A percentile compares a stretch with the other conserved stretches of the same genome.
These are phyloP conservation scores for Wickerhamiella vanderwaltii DNA, from an alignment of 805 yeast species.

Conservation along the genomic window DNA sequence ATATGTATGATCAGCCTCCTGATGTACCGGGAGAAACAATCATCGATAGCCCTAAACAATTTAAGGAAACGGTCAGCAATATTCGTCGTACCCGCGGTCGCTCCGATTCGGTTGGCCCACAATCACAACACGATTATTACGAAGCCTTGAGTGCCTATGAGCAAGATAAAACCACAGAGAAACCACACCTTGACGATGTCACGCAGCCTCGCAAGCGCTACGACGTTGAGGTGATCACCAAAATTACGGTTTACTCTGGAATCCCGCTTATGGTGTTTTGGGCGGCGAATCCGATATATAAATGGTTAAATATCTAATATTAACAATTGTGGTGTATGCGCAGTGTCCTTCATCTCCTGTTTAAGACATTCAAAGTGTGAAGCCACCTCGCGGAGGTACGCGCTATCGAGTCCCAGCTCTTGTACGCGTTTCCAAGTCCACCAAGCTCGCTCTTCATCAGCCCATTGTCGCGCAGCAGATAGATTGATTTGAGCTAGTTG, in stretches of 20 bases:
- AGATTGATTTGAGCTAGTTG: slow-evolving; percentile 1
- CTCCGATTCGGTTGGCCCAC: slow-evolving; percentile 32
- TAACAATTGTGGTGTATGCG: neutral
- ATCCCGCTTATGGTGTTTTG: slow-evolving; percentile 44
- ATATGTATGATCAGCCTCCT: slow-evolving; percentile 27
- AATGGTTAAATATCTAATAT: neutral
- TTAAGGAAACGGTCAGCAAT: slow-evolving; percentile 24
- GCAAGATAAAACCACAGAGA: slow-evolving; percentile 18
- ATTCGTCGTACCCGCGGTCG: slow-evolving; percentile 23
- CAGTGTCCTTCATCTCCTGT: neutral
- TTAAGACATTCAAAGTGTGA: neutral
- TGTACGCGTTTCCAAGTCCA: slow-evolving; percentile 9
- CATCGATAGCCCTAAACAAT: slow-evolving; percentile 27
- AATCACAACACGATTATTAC: slow-evolving; percentile 32
- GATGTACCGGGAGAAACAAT: slow-evolving; percentile 21
- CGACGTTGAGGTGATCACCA: slow-evolving; percentile 64
- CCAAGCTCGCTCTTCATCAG: slow-evolving; percentile 7
- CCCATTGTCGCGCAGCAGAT: neutral
- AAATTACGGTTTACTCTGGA: slow-evolving; percentile 73
- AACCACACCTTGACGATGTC: slow-evolving; percentile 16
- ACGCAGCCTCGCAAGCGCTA: slow-evolving; percentile 36
- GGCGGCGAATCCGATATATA: slow-evolving; percentile 13
- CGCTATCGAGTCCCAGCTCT: neutral
- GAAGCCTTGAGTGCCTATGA: slow-evolving; percentile 29
- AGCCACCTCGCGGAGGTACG: neutral